These are phyloP conservation scores for Aspergillus candidus DNA, from an alignment of 2,329 filamentous ascomycete species.

Conservation along the genomic window DNA sequence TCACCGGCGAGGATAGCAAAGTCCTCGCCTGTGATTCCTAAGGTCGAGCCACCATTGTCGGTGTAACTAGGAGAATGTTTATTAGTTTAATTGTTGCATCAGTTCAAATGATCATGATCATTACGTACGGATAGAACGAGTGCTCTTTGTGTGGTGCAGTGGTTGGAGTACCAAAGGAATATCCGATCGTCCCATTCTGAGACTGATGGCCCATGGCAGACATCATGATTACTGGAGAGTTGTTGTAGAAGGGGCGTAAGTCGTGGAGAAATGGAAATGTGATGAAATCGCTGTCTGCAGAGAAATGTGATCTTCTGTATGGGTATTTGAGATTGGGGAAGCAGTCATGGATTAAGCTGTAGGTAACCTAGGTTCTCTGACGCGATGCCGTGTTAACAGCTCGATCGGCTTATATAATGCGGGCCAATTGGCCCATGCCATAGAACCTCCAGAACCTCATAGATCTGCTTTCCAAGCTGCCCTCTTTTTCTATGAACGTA, in stretches of 20 bases:
- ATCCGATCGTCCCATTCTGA: constrained; percentile 50
- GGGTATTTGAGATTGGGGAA: neutral
- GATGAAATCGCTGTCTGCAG: neutral
- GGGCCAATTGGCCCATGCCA: too few relatives aligned
- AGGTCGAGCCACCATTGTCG: constrained; percentile 93
- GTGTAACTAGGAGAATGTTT: constrained; percentile 58
- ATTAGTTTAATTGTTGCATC: constrained; percentile 8
- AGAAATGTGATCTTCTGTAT: constrained; percentile 2
- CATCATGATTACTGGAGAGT: constrained; percentile 42
- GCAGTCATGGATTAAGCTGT: constrained; percentile 1
- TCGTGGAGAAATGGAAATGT: constrained; percentile 4
- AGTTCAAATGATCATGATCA: neutral
- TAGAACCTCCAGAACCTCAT: too few relatives aligned
- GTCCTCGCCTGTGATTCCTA: constrained; percentile 88
- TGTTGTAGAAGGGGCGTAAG: constrained; percentile 1
- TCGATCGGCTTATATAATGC: too few relatives aligned
- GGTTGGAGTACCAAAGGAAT: constrained; percentile 53
- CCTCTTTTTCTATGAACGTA: too few relatives aligned
- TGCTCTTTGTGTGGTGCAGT: constrained; percentile 54
- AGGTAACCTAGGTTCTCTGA: constrained; percentile 1
- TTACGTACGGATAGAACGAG: constrained; percentile 81
- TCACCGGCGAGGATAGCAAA: constrained; percentile 97
- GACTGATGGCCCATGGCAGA: constrained; percentile 47
- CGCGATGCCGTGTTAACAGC: too few relatives aligned
- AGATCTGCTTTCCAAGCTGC: too few relatives aligned